phyloP scores from a whole-genome alignment of 2,329 filamentous ascomycete species.

The Coniochaeta sp. region DNA sequence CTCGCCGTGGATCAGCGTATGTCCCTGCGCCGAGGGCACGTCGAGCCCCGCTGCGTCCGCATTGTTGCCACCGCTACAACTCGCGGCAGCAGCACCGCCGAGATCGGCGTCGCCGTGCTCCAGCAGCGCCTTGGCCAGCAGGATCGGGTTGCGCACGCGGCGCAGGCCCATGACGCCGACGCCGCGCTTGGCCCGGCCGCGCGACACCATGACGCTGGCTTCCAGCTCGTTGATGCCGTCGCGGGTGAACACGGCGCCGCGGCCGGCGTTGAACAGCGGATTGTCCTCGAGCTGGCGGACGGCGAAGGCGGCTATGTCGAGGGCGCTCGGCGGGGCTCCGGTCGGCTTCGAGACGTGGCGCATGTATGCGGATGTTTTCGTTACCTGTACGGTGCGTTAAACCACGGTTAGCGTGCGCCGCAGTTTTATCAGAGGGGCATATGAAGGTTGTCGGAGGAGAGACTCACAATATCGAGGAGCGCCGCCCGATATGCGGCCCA shows the following conservation, averaged over 20 bases:
- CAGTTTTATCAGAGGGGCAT: not conserved
- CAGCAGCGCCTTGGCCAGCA: slow-evolving; percentile 64
- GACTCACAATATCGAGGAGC: slow-evolving; percentile 52
- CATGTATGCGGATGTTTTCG: slow-evolving; percentile 40
- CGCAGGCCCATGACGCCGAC: slow-evolving; percentile 69
- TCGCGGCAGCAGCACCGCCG: slow-evolving; percentile 9
- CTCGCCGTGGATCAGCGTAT: slow-evolving; percentile 61
- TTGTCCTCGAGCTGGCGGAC: slow-evolving; percentile 72
- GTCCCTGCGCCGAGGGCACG: slow-evolving; percentile 55
- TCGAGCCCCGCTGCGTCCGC: slow-evolving; percentile 20
- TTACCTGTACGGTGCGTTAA: slow-evolving; percentile 25
- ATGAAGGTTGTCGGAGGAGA: not conserved
- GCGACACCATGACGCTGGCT: slow-evolving; percentile 77
- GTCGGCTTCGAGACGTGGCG: slow-evolving; percentile 7
- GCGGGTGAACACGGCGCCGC: slow-evolving; percentile 79
- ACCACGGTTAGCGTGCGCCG: not conserved
- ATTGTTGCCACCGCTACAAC: slow-evolving; percentile 17
- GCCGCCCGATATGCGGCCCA: slow-evolving; percentile 53
- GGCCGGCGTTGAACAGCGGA: slow-evolving; percentile 75
- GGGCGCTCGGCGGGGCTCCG: slow-evolving; percentile 43
- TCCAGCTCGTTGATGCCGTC: slow-evolving; percentile 81
- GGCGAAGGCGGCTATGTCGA: slow-evolving; percentile 69
- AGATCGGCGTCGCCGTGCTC: slow-evolving; percentile 57
- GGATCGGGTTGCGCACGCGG: slow-evolving; percentile 72
- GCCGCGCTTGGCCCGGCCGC: slow-evolving; percentile 64